Percentiles rank a stretch among this genome's conserved stretches.
Conservation (phyloP, 495 filamentous ascomycete species). For the Penicillium riverlandense region DNA sequence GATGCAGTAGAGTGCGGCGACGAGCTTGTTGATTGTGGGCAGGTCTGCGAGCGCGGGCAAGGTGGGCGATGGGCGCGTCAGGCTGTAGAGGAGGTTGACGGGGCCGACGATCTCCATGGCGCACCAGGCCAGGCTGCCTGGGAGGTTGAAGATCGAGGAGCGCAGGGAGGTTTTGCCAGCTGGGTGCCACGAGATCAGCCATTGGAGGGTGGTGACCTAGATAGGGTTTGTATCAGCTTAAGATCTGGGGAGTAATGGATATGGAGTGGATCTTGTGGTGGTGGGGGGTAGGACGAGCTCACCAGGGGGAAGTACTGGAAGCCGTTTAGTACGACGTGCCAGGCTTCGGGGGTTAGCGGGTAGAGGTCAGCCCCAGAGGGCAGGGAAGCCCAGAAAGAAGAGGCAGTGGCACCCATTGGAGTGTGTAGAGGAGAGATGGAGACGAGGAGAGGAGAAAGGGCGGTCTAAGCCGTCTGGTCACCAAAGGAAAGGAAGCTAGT, state of each 20-base stretch:
- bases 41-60: conserved; percentile 13
- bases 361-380: conserved; percentile 30
- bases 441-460: not conserved
- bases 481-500: conserved; percentile 1
- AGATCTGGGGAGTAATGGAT: too few relatives aligned
- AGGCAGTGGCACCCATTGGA: conserved; percentile 18
- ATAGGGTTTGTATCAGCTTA: not conserved
- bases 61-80: conserved; percentile 50
- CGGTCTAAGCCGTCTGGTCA: not conserved
- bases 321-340: conserved; percentile 41
- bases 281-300: conserved; percentile 7
- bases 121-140: conserved; percentile 81
- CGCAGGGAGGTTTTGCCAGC: conserved; percentile 78
- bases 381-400: conserved; percentile 11
- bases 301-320: conserved; percentile 45
- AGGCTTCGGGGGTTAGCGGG: conserved; percentile 42
- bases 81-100: conserved; percentile 66
- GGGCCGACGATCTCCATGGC: conserved; percentile 80
- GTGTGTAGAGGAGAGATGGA: conserved; percentile 1
- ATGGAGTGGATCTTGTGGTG: not conserved
- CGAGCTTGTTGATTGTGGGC: conserved; percentile 24
- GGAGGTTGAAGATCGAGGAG: conserved; percentile 66
- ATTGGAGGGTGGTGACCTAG: conserved; percentile 55
- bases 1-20: conserved; percentile 38
- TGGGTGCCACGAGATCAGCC: conserved; percentile 56